These are phyloP conservation scores for Claviceps capensis DNA, from an alignment of 2,329 filamentous ascomycete species.

Conservation along the genomic window DNA sequence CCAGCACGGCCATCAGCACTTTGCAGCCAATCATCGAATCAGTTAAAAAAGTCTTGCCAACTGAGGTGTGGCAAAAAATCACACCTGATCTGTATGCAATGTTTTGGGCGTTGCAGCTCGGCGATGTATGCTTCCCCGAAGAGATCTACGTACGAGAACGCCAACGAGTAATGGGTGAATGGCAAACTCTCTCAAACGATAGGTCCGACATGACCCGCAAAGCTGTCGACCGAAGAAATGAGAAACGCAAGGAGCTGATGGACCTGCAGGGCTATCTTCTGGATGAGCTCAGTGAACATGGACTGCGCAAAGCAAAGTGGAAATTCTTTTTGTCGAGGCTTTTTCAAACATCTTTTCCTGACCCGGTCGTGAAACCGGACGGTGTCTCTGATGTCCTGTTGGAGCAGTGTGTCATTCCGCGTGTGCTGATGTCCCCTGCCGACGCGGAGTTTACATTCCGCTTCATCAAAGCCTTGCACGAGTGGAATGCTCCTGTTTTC, in stretches of 20 bases:
- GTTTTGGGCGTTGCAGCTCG: constrained; percentile 82
- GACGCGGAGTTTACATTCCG: constrained; percentile 84
- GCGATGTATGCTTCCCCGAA: constrained; percentile 65
- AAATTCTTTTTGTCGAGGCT: constrained; percentile 59
- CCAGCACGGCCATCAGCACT: constrained; percentile 16
- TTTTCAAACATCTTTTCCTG: constrained; percentile 66
- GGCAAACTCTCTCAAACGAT: constrained; percentile 54
- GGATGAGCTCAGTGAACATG: constrained; percentile 59
- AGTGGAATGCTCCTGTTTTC: constrained; percentile 73
- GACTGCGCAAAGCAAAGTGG: constrained; percentile 52
- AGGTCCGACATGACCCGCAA: constrained; percentile 58
- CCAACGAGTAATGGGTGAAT: constrained; percentile 51
- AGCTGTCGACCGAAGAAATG: constrained; percentile 47
- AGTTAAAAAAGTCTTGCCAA: constrained; percentile 46
- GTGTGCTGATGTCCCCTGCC: constrained; percentile 66
- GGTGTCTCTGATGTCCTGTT: constrained; percentile 63
- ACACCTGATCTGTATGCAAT: constrained; percentile 73
- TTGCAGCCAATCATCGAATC: constrained; percentile 62
- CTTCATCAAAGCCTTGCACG: constrained; percentile 78
- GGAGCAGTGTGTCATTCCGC: constrained; percentile 85
- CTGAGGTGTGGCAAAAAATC: constrained; percentile 53
- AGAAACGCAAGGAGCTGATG: constrained; percentile 54
- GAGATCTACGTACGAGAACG: constrained; percentile 68
- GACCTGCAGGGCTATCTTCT: constrained; percentile 56
- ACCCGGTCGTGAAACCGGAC: constrained; percentile 48